phyloP scores from a whole-genome alignment of 2,329 filamentous ascomycete species.

The Pseudopyricularia cyperi region DNA sequence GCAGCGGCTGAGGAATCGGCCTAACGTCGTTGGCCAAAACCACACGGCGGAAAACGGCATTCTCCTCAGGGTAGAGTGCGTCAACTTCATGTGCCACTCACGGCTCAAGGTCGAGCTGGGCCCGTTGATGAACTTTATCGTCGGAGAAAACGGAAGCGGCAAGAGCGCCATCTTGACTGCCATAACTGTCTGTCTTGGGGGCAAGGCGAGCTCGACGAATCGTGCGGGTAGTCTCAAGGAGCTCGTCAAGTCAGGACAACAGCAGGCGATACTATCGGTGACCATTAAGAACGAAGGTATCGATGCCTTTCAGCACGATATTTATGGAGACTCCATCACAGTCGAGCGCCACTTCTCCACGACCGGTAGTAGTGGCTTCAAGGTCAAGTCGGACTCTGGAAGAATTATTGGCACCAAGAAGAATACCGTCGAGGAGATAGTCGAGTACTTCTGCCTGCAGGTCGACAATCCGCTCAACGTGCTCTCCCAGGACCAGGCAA shows the following conservation, averaged over 20 bases:
- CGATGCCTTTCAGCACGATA: constrained; percentile 68
- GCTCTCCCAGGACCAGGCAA: constrained; percentile 86
- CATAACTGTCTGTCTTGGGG: constrained; percentile 86
- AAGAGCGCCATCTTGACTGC: constrained; percentile 94
- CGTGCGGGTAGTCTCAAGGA: constrained; percentile 79
- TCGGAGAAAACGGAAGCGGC: constrained; percentile 93
- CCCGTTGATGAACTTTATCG: constrained; percentile 93
- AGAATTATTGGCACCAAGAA: constrained; percentile 71
- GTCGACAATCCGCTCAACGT: constrained; percentile 97
- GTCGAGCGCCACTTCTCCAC: constrained; percentile 83
- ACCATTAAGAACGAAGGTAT: constrained; percentile 83
- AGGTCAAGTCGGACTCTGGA: constrained; percentile 62
- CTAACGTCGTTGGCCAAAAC: constrained; percentile 47
- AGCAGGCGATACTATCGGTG: constrained; percentile 64
- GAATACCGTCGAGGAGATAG: constrained; percentile 78
- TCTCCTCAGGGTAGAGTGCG: constrained; percentile 73
- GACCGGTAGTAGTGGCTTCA: constrained; percentile 67
- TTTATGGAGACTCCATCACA: constrained; percentile 74
- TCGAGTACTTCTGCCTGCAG: constrained; percentile 85
- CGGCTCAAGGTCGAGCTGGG: constrained; percentile 75
- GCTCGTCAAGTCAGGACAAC: constrained; percentile 77
- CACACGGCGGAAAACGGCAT: constrained; percentile 71
- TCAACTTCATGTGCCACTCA: constrained; percentile 94
- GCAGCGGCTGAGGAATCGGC: constrained; percentile 44
- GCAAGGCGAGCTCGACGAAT: constrained; percentile 86